Evolutionary conservation across 169 alveolate species (phyloP), one percentile per base, ranked within the genome.

Genomic region (Sarcocystis neurona): DNA sequence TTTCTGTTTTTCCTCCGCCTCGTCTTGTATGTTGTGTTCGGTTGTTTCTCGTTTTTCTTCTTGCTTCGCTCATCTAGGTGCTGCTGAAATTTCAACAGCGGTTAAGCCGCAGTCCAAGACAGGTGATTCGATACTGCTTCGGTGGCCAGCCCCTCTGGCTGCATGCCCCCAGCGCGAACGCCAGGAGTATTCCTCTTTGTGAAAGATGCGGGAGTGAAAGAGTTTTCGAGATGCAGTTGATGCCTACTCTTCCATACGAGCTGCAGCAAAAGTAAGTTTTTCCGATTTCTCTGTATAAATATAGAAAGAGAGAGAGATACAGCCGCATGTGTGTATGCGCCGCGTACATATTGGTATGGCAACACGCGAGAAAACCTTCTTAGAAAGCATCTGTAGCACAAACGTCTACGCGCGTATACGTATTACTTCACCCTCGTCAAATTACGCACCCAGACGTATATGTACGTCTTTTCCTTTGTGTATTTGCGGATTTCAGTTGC

Each of bases 81-180:
- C 82, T 89, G n/a, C 84, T 60, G 77, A 79, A 79, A 46, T 85
- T 89, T 53, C 93, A 89, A n/a, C 88, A 66, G 47, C 93, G 90
- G 4, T 66, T 89, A 23, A 32, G 79, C 70, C 46, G 90, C 43
- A 60, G 82, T 56, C 93, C 93, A 5, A 50, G 50, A 77, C 93
- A 89, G 80, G 88, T 85, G 37, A 70, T 89, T 60, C 87, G 93
- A 46, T 89, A 89, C 88, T 47, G 89, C 84, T 89, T 89, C 63
- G 88, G 84, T n/a, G 93, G 93, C 87, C 74, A 82, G 85, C 93
- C 93, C 6, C 87, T 89, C 50, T 89, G 88, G 74, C 43, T 89
- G 18, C 72, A 56, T 4, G 68, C 60, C 20, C 47, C 46, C 30
- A 46, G 50, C 32, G 84, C 84, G 23, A 46, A 32, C 20, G 50